Base-by-base conservation (phyloP, 2,329 filamentous ascomycete species). In the Lachnellula occidentalis region DNA sequence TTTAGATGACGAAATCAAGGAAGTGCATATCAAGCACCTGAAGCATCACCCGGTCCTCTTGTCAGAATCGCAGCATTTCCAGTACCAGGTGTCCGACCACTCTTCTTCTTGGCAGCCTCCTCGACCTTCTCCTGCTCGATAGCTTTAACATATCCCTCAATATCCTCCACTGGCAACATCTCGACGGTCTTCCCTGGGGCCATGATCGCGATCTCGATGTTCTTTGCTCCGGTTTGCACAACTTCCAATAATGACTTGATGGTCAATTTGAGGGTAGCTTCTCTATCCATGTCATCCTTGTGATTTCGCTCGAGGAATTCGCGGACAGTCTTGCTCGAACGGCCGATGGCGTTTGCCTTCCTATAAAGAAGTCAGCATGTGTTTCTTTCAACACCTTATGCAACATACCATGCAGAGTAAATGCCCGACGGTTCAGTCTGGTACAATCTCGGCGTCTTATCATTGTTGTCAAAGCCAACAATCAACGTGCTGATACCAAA, bases 81-180 rank as follows among this genome's bases (percentile, higher is more conserved):
- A 48, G 80, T 83, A 55, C 85, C 86, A n/a, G 85, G 81, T 58
- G 83, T 81, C 65, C 86, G 80, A 56, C 88, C 87, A 45, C 83
- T 88, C 85, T 96, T 95, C 86, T 96, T 96, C 82, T 91, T 96
- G 41, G 90, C 90, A 22, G 92, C 92, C 78, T 99, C 94, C 74
- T 97, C 94, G 71, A 96, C 92, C 82, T 99, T 99, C 82, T 99
- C 95, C 67, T 92, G 88, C 79, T 99, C 95, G 73, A 99, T 99
- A 74, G 85, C 94, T 85, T 97, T 97, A 69, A 99, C 95, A 69
- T 95, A 96, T 65, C 83, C 83, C 79, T 99, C 94, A 68, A 99
- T 99, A 68, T 96, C 90, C 72, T 97, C 92, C 34, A 92, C 87
- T 2, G 91, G 90, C 64, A 99, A 81, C 85, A 96, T 92, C 78